Percentiles rank a stretch among this genome's conserved stretches.
phyloP scores from a whole-genome alignment of 768 basidiomycete species.

The Leccinum boreale region DNA sequence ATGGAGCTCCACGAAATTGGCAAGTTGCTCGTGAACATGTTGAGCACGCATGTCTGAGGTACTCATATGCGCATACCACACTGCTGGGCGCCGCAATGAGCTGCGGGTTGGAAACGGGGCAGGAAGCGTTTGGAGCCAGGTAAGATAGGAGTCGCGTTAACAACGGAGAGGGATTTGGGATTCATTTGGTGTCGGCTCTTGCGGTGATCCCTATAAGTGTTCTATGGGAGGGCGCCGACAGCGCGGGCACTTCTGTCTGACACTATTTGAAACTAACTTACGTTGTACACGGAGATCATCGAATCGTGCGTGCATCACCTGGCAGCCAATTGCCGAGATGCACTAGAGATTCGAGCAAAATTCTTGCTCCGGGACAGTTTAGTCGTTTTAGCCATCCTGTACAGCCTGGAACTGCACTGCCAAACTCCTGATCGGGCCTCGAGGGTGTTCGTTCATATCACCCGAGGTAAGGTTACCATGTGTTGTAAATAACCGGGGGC shows the following conservation, averaged over 20 bases:
- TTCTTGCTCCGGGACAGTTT: neutral
- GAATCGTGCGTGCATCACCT: neutral
- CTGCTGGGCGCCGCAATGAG: slow-evolving; percentile 39
- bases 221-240: neutral
- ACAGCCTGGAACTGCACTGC: neutral
- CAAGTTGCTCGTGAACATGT: slow-evolving; percentile 47
- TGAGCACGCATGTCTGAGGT: slow-evolving; percentile 50
- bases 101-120: slow-evolving; percentile 20
- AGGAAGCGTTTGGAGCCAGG: slow-evolving; percentile 16
- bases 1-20: slow-evolving; percentile 54
- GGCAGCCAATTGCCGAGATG: neutral
- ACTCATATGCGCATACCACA: slow-evolving; percentile 44
- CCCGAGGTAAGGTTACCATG: neutral
- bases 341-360: neutral
- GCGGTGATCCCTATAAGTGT: slow-evolving; percentile 4
- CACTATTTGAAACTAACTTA: neutral
- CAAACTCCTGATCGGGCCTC: neutral
- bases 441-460: neutral
- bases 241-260: neutral
- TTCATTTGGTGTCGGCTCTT: slow-evolving; percentile 15
- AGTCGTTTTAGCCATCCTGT: neutral
- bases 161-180: slow-evolving; percentile 2
- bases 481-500: too few relatives aligned
- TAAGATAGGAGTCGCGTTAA: slow-evolving; percentile 4
- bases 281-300: neutral